A percentile compares a stretch with the other conserved stretches of the same genome.
These are phyloP conservation scores for Rhodotorula graminis DNA, from an alignment of 768 basidiomycete species.

Conservation along the genomic window DNA sequence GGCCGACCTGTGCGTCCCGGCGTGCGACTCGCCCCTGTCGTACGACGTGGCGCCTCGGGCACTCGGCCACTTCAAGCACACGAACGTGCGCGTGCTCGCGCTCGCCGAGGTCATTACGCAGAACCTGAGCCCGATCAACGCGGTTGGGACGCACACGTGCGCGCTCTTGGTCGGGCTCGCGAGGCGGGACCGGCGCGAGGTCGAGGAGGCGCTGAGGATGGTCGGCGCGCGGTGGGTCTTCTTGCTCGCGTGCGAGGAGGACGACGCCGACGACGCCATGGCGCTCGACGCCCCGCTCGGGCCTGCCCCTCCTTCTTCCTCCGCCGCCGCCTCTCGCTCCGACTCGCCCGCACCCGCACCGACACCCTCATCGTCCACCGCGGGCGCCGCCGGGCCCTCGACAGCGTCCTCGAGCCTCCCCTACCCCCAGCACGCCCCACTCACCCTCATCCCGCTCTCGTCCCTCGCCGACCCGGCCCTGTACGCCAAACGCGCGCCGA, in stretches of 20 bases:
- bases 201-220: slow-evolving; percentile 27
- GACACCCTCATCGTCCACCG: neutral
- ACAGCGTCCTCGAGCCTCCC: slow-evolving; percentile 17
- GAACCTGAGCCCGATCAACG: slow-evolving; percentile 41
- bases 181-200: slow-evolving; percentile 19
- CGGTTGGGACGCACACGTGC: slow-evolving; percentile 34
- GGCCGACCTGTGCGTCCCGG: slow-evolving; percentile 29
- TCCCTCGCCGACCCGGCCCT: slow-evolving; percentile 24
- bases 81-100: slow-evolving; percentile 37
- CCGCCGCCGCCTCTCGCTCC: slow-evolving; percentile 9
- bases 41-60: slow-evolving; percentile 31
- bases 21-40: slow-evolving; percentile 16
- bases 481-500: slow-evolving; percentile 28
- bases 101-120: slow-evolving; percentile 38
- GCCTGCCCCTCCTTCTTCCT: neutral
- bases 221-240: slow-evolving; percentile 37
- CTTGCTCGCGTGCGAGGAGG: slow-evolving; percentile 25
- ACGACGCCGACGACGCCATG: neutral
- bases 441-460: slow-evolving; percentile 12
- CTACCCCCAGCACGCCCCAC: slow-evolving; percentile 27
- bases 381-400: neutral
- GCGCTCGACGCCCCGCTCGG: neutral
- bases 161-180: slow-evolving; percentile 28
- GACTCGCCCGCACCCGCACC: neutral
- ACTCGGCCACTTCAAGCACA: slow-evolving; percentile 23